Conservation (phyloP, 176 grass and related monocot species). For the Triticum timopheevii region DNA sequence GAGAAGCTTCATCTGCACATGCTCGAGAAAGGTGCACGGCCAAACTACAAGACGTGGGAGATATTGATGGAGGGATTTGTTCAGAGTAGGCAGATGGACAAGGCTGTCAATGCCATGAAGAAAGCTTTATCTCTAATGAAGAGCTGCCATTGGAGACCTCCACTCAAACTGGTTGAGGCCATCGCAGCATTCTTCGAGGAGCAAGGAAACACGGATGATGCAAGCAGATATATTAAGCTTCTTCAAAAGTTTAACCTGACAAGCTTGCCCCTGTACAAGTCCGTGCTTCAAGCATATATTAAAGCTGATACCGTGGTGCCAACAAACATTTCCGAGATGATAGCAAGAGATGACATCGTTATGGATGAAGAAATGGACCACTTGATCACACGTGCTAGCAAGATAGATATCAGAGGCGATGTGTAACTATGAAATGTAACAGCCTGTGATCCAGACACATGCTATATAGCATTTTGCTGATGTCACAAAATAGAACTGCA, state of each 20-base stretch:
- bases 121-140: slow-evolving; percentile 63
- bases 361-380: slow-evolving; percentile 58
- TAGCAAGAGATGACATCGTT: slow-evolving; percentile 61
- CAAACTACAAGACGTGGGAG: slow-evolving; percentile 95
- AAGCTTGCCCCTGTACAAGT: slow-evolving; percentile 68
- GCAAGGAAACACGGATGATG: slow-evolving; percentile 37
- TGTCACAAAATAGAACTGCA: not conserved
- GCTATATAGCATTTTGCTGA: not conserved
- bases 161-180: slow-evolving; percentile 41
- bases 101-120: slow-evolving; percentile 74
- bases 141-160: slow-evolving; percentile 63
- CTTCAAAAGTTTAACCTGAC: slow-evolving; percentile 57
- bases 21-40: slow-evolving; percentile 58
- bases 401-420: slow-evolving; percentile 32
- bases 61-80: slow-evolving; percentile 80
- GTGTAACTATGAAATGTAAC: slow-evolving; percentile 18
- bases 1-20: slow-evolving; percentile 69
- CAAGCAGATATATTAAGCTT: slow-evolving; percentile 49
- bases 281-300: slow-evolving; percentile 63
- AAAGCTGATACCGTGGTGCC: slow-evolving; percentile 41
- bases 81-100: slow-evolving; percentile 65
- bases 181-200: slow-evolving; percentile 72
- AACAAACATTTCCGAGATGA: slow-evolving; percentile 52
- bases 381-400: slow-evolving; percentile 42
- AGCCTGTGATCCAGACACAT: not conserved